These are phyloP conservation scores for Camelina laxa DNA, from an alignment of 345 rosid genomes.

Conservation along the genomic window DNA sequence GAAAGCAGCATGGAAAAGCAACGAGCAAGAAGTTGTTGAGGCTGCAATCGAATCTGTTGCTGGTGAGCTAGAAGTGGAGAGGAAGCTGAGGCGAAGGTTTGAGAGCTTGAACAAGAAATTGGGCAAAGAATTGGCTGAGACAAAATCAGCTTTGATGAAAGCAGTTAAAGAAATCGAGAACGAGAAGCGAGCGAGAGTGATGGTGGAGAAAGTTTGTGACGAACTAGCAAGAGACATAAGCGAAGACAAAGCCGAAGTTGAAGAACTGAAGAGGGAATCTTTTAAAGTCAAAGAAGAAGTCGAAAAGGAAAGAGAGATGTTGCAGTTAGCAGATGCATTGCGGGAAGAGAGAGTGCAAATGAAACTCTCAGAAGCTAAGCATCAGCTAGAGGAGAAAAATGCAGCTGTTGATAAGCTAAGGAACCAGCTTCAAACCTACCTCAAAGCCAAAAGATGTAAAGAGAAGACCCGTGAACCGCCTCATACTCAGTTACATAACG, in stretches of 20 bases:
- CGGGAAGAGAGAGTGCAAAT: slow-evolving; percentile 76
- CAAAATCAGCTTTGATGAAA: slow-evolving; percentile 68
- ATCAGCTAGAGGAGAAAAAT: slow-evolving; percentile 80
- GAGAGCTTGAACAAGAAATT: slow-evolving; percentile 96
- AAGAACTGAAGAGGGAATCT: slow-evolving; percentile 71
- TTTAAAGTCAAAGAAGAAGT: slow-evolving; percentile 66
- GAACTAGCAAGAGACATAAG: slow-evolving; percentile 71
- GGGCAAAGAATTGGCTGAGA: slow-evolving; percentile 80
- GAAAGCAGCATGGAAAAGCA: slow-evolving; percentile 89
- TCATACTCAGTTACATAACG: slow-evolving; percentile 48
- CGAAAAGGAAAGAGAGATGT: slow-evolving; percentile 85
- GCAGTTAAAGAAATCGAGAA: slow-evolving; percentile 79
- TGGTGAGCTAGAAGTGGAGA: slow-evolving; percentile 88
- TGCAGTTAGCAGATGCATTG: slow-evolving; percentile 70
- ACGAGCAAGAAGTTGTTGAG: slow-evolving; percentile 84
- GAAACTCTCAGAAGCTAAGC: slow-evolving; percentile 83
- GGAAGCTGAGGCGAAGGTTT: slow-evolving; percentile 76
- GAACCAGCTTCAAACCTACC: slow-evolving; percentile 82
- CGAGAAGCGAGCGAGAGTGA: slow-evolving; percentile 81
- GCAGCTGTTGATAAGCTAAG: slow-evolving; percentile 80
- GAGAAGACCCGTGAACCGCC: slow-evolving; percentile 59
- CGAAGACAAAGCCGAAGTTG: slow-evolving; percentile 67
- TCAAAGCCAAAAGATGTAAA: slow-evolving; percentile 66
- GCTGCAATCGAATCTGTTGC: slow-evolving; percentile 93
- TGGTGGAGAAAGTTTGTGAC: slow-evolving; percentile 84